phyloP scores from a whole-genome alignment of 345 rosid genomes.

The Jatropha curcas region DNA sequence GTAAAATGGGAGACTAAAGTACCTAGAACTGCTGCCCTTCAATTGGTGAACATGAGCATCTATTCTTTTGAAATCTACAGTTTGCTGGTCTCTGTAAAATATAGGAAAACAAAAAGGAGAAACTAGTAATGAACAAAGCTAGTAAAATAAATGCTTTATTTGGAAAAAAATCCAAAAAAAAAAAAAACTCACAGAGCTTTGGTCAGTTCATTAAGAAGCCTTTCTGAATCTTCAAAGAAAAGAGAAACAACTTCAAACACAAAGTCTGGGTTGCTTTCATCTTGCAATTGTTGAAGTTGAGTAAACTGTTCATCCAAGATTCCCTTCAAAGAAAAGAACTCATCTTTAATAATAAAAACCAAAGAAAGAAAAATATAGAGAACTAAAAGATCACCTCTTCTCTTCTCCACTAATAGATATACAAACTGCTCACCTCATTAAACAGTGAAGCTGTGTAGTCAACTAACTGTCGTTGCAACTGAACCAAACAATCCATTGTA shows the following conservation, averaged over 20 bases:
- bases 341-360: neutral
- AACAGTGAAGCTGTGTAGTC: slow-evolving; percentile 50
- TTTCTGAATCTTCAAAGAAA: slow-evolving; percentile 57
- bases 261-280: slow-evolving; percentile 63
- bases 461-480: slow-evolving; percentile 49
- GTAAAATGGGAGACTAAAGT: neutral
- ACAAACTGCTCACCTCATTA: slow-evolving; percentile 41
- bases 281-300: slow-evolving; percentile 60
- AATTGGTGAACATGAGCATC: slow-evolving; percentile 57
- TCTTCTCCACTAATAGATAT: neutral
- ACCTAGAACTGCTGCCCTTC: slow-evolving; percentile 72
- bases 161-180: neutral
- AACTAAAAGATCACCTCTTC: neutral
- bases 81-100: slow-evolving; percentile 39
- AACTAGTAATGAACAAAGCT: no score
- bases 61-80: slow-evolving; percentile 43
- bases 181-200: slow-evolving; percentile 38
- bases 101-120: neutral
- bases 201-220: slow-evolving; percentile 55
- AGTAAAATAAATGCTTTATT: neutral
- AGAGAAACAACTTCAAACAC: slow-evolving; percentile 60
- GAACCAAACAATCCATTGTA: slow-evolving; percentile 47
- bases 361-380: neutral
- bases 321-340: slow-evolving; percentile 33
- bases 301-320: slow-evolving; percentile 59